A percentile compares a stretch with the other conserved stretches of the same genome.
Evolutionary conservation across 2,329 filamentous ascomycete genomes (phyloP).

Genomic region (Spiromastix sp.): DNA sequence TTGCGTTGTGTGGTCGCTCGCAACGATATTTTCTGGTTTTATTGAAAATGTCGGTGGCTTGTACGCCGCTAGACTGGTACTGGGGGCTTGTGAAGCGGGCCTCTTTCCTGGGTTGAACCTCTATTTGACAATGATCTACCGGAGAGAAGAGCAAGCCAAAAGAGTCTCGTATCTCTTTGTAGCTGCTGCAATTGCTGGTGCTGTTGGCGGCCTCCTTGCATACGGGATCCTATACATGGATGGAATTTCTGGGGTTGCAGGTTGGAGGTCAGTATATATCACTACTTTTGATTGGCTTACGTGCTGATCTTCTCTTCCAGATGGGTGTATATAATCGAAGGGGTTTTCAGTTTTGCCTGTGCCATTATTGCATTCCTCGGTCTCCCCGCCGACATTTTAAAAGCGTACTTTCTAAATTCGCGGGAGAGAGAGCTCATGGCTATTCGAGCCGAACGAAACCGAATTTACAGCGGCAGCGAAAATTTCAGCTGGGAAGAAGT

Average conservation of each 20-base stretch:
- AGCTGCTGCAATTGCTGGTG: slow-evolving; percentile 29
- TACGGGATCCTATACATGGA: slow-evolving; percentile 36
- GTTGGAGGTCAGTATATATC: slow-evolving; percentile 36
- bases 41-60: slow-evolving; percentile 31
- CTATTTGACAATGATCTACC: slow-evolving; percentile 32
- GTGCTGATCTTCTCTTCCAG: slow-evolving; percentile 9
- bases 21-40: slow-evolving; percentile 40
- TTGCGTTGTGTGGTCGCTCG: slow-evolving; percentile 39
- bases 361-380: slow-evolving; percentile 37
- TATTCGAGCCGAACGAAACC: slow-evolving; percentile 35
- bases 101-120: slow-evolving; percentile 32
- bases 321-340: slow-evolving; percentile 43
- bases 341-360: slow-evolving; percentile 34
- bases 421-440: slow-evolving; percentile 43
- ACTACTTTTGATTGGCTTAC: not conserved
- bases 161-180: slow-evolving; percentile 32
- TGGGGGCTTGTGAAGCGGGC: slow-evolving; percentile 28
- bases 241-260: slow-evolving; percentile 32
- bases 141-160: slow-evolving; percentile 31
- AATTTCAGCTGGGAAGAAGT: slow-evolving; percentile 44
- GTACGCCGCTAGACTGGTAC: slow-evolving; percentile 30
- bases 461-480: slow-evolving; percentile 41
- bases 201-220: slow-evolving; percentile 30
- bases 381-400: slow-evolving; percentile 37
- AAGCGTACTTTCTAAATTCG: slow-evolving; percentile 39